Evolutionary conservation across 163 green algal genomes (phyloP), one percentile per base, ranked within the genome.

Genomic region (Volvox carteri): DNA sequence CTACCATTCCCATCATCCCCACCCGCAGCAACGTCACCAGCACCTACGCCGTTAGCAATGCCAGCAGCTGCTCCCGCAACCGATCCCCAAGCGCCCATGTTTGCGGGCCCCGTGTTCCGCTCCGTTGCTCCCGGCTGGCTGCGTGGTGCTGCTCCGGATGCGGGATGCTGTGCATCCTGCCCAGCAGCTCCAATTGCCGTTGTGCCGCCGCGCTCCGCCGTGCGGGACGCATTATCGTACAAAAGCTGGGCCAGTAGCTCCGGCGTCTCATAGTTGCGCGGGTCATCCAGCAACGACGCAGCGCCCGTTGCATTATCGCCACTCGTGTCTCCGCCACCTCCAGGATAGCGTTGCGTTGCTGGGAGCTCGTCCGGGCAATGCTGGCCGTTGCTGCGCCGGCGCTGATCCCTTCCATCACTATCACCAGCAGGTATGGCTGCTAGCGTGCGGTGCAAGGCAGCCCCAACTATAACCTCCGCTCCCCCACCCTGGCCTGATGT

Each of bases 231-330:
- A 28, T 81, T 70, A 30, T 88, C 83, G 50, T 83, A 74, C 14
- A 88, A 37, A 3, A 88, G 83, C 35, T 46, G 37, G 25, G 37
- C 48, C 50, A 88, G 67, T 23, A 80, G 46, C 68, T 88, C 83
- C 18, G 68, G 48, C 25, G 68, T 88, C 2, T 46, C 83, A 37
- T 75, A 88, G 50, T 74, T 81, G 2, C 68, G 35, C 0, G 83
- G 83, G 48, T 88, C 83, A 25, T 88, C 48, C 48, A 88, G 48
- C 35, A 88, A 72, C 5, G 83, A 81, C 1, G 68, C 1, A 44
- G 14, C 73, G n/a, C n/a, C 54, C 2, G 54, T 23, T 23, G 28
- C n/a, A n/a, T n/a, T n/a, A n/a, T n/a, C n/a, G n/a, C n/a, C n/a
- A n/a, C n/a, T n/a, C n/a, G n/a, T n/a, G n/a, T n/a, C n/a, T n/a